A percentile compares a stretch with the other conserved stretches of the same genome.
These are phyloP conservation scores for Tulasnella sp. DNA, from an alignment of 768 basidiomycete species.

Conservation along the genomic window DNA sequence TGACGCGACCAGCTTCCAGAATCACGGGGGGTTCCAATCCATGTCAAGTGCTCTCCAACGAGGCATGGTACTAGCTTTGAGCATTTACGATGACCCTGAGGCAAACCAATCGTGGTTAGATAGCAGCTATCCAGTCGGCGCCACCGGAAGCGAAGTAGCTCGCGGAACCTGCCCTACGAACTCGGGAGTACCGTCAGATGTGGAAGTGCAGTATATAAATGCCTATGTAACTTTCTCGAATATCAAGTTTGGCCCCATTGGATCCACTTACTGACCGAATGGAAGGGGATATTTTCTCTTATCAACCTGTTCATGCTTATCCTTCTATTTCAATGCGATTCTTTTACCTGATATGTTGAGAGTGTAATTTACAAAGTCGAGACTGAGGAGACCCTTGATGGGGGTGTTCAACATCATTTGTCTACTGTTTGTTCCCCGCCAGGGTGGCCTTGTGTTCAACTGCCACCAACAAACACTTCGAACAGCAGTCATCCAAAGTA, in stretches of 20 bases:
- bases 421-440: background rate
- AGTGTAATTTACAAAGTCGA: no score
- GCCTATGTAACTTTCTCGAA: no score
- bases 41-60: constrained; percentile 12
- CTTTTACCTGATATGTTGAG: no score
- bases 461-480: constrained; percentile 1
- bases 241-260: background rate
- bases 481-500: background rate
- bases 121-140: no score
- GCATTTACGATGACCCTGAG: background rate
- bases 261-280: background rate
- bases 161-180: no score
- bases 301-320: no score
- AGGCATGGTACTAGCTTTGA: background rate
- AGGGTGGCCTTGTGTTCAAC: background rate
- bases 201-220: no score
- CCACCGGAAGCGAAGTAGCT: no score
- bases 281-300: no score
- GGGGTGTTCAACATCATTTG: background rate
- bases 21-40: constrained; percentile 42
- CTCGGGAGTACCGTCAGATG: no score
- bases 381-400: background rate
- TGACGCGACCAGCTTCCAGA: constrained; percentile 44
- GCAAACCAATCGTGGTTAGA: background rate
- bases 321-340: no score